phyloP scores from a whole-genome alignment of 148 eudicot genomes.

The Vaccinium macrocarpon region DNA sequence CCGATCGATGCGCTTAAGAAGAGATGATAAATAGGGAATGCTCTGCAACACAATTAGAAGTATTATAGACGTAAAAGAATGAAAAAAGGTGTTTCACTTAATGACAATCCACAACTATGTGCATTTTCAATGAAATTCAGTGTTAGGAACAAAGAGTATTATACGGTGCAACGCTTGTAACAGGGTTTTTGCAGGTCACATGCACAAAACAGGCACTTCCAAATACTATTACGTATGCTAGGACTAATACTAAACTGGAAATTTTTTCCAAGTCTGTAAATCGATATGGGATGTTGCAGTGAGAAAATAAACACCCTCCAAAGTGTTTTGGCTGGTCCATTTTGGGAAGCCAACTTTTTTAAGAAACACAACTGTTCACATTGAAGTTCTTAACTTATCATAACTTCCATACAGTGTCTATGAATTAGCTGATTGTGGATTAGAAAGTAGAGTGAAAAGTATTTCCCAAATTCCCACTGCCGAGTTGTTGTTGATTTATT shows the following conservation, averaged over 20 bases:
- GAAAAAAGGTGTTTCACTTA: constrained; percentile 4
- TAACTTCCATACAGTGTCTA: neutral
- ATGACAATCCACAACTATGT: neutral
- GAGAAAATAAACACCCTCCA: neutral
- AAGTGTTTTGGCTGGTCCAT: neutral
- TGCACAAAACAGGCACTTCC: constrained; percentile 8
- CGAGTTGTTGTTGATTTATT: neutral
- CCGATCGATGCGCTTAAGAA: constrained; percentile 88
- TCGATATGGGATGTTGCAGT: neutral
- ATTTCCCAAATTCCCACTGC: neutral
- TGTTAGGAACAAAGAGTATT: neutral
- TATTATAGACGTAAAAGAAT: constrained; percentile 5
- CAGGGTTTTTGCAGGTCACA: neutral
- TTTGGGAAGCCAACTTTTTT: neutral
- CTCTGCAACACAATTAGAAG: constrained; percentile 50
- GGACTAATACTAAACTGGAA: neutral
- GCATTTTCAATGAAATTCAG: neutral
- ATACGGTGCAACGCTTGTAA: neutral
- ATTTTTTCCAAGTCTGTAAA: neutral
- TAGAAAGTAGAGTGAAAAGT: neutral
- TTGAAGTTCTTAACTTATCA: neutral
- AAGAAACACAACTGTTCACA: neutral
- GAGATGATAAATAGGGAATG: constrained; percentile 54
- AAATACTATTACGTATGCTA: neutral
- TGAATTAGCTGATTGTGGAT: neutral